Percentiles rank a stretch among this genome's conserved stretches.
Conservation (phyloP, 2,329 filamentous ascomycete species). For the Curvularia verruculosa region DNA sequence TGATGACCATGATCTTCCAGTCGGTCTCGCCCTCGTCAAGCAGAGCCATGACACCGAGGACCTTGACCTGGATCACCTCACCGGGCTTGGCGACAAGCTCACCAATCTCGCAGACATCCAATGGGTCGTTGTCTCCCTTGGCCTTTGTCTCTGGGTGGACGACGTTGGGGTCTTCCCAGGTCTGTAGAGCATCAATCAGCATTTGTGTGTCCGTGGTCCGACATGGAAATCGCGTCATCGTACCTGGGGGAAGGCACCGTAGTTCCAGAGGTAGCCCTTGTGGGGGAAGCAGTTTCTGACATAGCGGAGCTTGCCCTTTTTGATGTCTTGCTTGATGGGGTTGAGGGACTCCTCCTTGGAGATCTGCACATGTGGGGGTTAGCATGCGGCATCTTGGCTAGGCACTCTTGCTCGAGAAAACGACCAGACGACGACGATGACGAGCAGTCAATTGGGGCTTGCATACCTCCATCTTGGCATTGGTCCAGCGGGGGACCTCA, state of each 20-base stretch:
- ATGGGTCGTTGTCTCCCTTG: constrained; percentile 98
- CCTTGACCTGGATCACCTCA: constrained; percentile 99
- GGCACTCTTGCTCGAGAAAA: not conserved
- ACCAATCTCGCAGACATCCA: constrained; percentile 99
- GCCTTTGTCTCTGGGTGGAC: constrained; percentile 99
- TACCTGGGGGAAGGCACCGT: constrained; percentile 98
- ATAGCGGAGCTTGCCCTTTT: constrained; percentile 99
- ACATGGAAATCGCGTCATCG: constrained; percentile 45
- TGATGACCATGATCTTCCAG: constrained; percentile 99
- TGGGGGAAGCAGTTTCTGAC: constrained; percentile 99
- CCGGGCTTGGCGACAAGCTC: constrained; percentile 95
- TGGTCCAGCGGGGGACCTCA: constrained; percentile 99
- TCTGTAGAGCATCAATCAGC: constrained; percentile 63
- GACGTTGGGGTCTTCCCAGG: constrained; percentile 97
- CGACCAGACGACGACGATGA: too few relatives aligned
- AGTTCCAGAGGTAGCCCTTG: constrained; percentile 99
- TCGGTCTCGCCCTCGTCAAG: constrained; percentile 99
- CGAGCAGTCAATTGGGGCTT: constrained; percentile 18
- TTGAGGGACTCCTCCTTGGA: constrained; percentile 98
- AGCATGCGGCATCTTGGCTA: constrained; percentile 17
- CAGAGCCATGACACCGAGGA: constrained; percentile 98
- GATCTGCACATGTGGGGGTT: constrained; percentile 69
- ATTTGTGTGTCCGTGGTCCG: constrained; percentile 26
- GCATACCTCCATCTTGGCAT: constrained; percentile 97
- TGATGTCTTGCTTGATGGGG: constrained; percentile 98